Conservation (phyloP, 331 rosid genomes). For the Erythrophleum ivorense region DNA sequence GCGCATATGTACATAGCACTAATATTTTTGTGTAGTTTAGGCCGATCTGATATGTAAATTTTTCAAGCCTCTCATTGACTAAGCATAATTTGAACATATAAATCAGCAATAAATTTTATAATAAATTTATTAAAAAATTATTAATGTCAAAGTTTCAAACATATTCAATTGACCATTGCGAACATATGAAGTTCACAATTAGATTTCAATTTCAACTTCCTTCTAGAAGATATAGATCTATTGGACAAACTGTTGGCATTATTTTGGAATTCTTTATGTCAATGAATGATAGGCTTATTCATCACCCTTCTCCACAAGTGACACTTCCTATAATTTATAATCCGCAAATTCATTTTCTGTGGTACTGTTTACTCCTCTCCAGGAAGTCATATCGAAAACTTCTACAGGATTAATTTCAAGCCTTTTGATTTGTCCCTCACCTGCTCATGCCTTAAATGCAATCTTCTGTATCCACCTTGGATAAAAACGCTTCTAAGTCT, state of each 20-base stretch:
- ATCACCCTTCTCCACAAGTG: slow-evolving; percentile 36
- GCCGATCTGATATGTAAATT: not conserved
- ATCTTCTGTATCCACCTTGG: too few species aligned
- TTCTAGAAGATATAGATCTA: slow-evolving; percentile 44
- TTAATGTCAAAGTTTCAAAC: not conserved
- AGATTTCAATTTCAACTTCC: slow-evolving; percentile 30
- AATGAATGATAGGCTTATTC: slow-evolving; percentile 14
- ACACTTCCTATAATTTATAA: too few species aligned
- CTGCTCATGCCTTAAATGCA: too few species aligned
- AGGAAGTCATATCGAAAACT: slow-evolving; percentile 56
- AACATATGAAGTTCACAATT: too few species aligned
- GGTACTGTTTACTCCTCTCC: slow-evolving; percentile 23
- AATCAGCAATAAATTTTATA: not conserved
- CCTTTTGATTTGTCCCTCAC: too few species aligned
- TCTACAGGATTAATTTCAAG: slow-evolving; percentile 35
- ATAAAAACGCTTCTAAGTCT: too few species aligned
- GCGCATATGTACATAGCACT: not conserved
- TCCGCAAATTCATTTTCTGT: slow-evolving; percentile 34
- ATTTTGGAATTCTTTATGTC: slow-evolving; percentile 10
- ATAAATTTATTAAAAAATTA: too few species aligned
- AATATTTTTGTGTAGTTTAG: not conserved
- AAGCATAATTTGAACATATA: too few species aligned
- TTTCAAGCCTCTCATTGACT: not conserved
- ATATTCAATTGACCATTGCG: too few species aligned
- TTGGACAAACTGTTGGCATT: not conserved